Evolutionary conservation across 140 eudicot genomes (phyloP).

Genomic region (Bidens hawaiensis): DNA sequence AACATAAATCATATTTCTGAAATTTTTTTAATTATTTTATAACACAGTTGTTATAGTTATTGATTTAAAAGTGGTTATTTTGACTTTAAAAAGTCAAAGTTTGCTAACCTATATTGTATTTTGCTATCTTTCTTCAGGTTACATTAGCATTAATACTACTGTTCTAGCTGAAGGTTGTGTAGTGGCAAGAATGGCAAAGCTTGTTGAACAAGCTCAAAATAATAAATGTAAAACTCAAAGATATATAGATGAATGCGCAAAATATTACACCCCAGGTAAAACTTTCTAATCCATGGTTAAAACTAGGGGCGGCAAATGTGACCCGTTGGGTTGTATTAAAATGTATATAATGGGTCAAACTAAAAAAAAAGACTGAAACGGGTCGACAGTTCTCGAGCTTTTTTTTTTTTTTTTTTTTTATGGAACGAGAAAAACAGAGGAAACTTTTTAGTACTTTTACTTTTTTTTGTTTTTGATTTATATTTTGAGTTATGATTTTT

Average conservation of each 20-base stretch:
- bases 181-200: constrained; percentile 89
- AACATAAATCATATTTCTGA: background rate
- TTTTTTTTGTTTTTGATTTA: no score
- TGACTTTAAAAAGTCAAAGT: constrained; percentile 4
- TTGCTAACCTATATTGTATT: constrained; percentile 1
- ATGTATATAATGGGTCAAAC: no score
- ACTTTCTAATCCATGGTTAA: background rate
- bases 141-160: constrained; percentile 61
- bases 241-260: constrained; percentile 68
- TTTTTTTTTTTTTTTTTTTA: no score
- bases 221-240: constrained; percentile 71
- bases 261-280: constrained; percentile 83
- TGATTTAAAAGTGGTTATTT: background rate
- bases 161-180: constrained; percentile 76
- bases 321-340: no score
- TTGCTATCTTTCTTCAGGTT: constrained; percentile 43
- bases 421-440: no score
- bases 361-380: no score
- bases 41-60: background rate
- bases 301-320: no score
- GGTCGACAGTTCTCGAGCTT: no score
- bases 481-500: no score
- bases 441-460: no score
- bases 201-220: constrained; percentile 93
- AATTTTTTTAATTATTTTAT: background rate